Base-by-base conservation (phyloP, 495 filamentous ascomycete genomes). In the Thermothielavioides terrestris region DNA sequence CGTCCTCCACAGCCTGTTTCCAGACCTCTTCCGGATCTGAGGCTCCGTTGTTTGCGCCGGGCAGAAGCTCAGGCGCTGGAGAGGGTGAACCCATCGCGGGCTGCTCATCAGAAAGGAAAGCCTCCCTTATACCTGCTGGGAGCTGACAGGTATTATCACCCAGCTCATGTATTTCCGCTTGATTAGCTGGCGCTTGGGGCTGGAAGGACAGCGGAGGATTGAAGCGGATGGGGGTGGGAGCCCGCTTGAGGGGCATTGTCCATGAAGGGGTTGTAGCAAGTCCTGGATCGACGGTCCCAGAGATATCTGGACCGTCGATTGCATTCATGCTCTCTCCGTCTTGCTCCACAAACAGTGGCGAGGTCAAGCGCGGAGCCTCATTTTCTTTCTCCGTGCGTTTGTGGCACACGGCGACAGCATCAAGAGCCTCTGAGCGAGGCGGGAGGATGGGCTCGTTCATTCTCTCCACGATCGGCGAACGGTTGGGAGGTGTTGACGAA, bases 1-100 rank as follows among this genome's bases (percentile, higher is more conserved):
- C 42, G 23, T 55, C 53, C 4, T 32, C 44, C 4, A 54, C 46
- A 1, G 30, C 53, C 11, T 46, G 25, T 17, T 36, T 54, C 56
- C 58, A 55, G 4, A 53, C 22, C 10, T 52, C 41, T 20, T 50
- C 51, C 4, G 52, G 45, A 5, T 2, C 17, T 6, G 20, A 3
- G 6, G 14, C 9, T 9, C 18, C 28, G 5, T 32, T 4, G 3
- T 6, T 26, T 6, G 18, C 4, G 8, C 20, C 1, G n/a, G 18
- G 23, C 11, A 21, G 2, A 15, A 11, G 5, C 2, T 11, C 34
- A 23, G 7, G 49, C 8, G 20, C 8, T 2, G 35, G 23, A n/a
- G 40, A 18, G 2, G 18, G n/a, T 2, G 22, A 22, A 1, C 2
- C 8, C 4, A 15, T 11, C 3, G 5, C 32, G 14, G 20, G 31